phyloP scores from a whole-genome alignment of 1,284 basidiomycete species.

The Thecaphora thlaspeos region DNA sequence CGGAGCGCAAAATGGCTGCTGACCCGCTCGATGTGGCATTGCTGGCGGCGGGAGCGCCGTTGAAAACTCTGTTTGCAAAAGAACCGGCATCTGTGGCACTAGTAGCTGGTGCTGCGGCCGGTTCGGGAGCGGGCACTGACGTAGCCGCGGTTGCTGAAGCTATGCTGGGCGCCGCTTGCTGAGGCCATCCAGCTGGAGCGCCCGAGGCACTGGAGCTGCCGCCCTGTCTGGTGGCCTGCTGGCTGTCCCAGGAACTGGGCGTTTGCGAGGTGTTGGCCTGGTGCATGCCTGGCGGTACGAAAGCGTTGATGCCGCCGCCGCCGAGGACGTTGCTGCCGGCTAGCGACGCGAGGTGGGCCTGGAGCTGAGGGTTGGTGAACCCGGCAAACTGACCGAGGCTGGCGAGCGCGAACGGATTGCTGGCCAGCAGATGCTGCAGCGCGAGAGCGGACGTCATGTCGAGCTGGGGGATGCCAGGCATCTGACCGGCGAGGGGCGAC shows the following conservation, averaged over 20 bases:
- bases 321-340: neutral
- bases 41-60: neutral
- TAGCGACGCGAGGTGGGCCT: conserved; percentile 32
- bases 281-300: neutral
- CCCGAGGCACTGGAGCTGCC: no score
- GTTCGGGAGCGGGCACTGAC: no score
- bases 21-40: no score
- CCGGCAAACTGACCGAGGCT: conserved; percentile 34
- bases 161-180: no score
- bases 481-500: conserved; percentile 10
- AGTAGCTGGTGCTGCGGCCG: no score
- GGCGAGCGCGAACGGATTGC: conserved; percentile 48
- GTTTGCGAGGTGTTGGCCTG: neutral
- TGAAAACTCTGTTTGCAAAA: neutral
- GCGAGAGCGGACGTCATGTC: conserved; percentile 54
- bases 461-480: conserved; percentile 13
- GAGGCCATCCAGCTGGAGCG: no score
- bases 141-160: no score
- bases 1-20: no score
- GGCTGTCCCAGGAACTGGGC: neutral
- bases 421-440: conserved; percentile 51
- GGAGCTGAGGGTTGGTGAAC: conserved; percentile 35
- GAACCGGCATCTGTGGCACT: no score
- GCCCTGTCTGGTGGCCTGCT: no score
- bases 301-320: neutral